These are phyloP conservation scores for Amphibolis antarctica DNA, from an alignment of 106 monocot species.

Conservation along the genomic window DNA sequence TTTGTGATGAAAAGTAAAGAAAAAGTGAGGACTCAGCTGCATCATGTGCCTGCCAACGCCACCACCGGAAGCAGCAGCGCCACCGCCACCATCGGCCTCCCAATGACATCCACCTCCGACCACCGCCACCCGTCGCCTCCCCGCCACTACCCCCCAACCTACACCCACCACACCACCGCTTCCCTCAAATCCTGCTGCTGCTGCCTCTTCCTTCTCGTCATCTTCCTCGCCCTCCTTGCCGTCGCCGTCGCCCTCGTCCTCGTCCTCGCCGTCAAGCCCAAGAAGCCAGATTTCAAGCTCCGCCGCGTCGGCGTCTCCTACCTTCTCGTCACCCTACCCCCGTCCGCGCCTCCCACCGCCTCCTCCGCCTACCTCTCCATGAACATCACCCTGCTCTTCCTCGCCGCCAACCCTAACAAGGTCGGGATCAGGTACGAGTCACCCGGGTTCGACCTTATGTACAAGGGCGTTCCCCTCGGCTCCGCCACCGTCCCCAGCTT, in stretches of 20 bases:
- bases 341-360: neutral
- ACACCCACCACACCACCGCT: conserved; percentile 23
- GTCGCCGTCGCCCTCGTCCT: conserved; percentile 49
- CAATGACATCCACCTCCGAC: neutral
- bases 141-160: neutral
- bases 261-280: conserved; percentile 50
- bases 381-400: conserved; percentile 76
- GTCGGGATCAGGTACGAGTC: conserved; percentile 48
- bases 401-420: conserved; percentile 71
- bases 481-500: conserved; percentile 52
- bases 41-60: no score
- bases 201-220: conserved; percentile 83
- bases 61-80: no score
- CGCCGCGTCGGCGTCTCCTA: conserved; percentile 52
- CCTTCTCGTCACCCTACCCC: conserved; percentile 46
- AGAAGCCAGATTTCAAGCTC: conserved; percentile 64
- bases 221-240: conserved; percentile 60
- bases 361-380: conserved; percentile 38
- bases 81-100: neutral
- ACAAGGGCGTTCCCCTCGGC: conserved; percentile 77
- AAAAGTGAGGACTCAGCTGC: no score
- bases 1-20: no score
- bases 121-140: neutral
- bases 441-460: conserved; percentile 49
- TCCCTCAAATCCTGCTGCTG: conserved; percentile 81